These are phyloP conservation scores for Clitopilus hobsonii DNA, from an alignment of 768 basidiomycete species.

Conservation along the genomic window DNA sequence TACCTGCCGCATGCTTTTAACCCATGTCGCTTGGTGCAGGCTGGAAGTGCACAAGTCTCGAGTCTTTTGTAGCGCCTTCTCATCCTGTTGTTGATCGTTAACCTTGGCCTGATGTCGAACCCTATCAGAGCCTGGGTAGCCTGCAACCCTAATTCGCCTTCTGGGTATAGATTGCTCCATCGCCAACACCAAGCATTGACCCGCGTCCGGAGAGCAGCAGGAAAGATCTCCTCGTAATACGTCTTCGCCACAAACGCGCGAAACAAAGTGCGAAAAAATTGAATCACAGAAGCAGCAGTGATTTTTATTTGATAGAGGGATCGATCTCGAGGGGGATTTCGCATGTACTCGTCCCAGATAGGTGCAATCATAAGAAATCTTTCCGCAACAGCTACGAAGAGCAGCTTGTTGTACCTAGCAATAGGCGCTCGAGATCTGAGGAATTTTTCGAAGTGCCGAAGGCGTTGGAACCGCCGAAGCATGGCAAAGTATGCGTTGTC, in stretches of 20 bases:
- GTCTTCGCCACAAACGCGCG: no score
- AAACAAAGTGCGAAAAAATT: no score
- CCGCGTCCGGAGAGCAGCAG: no score
- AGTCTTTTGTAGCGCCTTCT: background rate
- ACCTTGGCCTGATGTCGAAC: background rate
- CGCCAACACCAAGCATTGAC: no score
- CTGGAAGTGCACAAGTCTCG: background rate
- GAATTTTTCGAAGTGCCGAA: conserved; percentile 16
- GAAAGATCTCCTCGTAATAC: no score
- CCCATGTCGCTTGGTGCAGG: background rate
- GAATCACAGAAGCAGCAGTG: no score
- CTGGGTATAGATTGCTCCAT: no score
- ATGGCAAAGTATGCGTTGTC: conserved; percentile 15
- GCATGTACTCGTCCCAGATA: conserved; percentile 10
- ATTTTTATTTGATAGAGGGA: no score
- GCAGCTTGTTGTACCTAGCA: conserved; percentile 11
- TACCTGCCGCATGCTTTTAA: background rate
- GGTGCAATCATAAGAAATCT: conserved; percentile 5
- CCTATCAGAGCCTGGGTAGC: no score
- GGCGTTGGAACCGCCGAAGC: conserved; percentile 13
- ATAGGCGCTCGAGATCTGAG: conserved; percentile 10
- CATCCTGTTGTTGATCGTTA: background rate
- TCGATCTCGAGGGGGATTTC: background rate
- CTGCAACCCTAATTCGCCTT: no score
- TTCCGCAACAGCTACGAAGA: conserved; percentile 11